Percentiles rank a stretch among this genome's conserved stretches.
phyloP scores from a whole-genome alignment of 176 grass and related monocot species.

The Tuctoria greenei region DNA sequence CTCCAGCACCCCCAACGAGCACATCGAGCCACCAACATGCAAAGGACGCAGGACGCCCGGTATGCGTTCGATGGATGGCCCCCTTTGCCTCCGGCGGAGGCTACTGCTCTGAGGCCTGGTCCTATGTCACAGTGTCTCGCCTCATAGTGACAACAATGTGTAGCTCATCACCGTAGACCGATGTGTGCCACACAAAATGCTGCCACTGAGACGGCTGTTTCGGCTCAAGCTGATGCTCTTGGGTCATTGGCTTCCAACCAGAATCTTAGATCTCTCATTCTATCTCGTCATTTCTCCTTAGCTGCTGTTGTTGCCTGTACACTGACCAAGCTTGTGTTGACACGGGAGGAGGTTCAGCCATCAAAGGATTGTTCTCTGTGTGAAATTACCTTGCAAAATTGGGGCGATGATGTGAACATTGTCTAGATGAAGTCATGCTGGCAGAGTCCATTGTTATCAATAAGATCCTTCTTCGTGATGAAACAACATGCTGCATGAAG shows the following conservation, averaged over 20 bases:
- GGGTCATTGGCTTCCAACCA: constrained; percentile 41
- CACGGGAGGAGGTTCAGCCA: constrained; percentile 62
- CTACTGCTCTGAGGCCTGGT: too few species aligned
- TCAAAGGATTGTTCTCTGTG: constrained; percentile 63
- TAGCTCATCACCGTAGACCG: too few species aligned
- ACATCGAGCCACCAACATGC: too few species aligned
- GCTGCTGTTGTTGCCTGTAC: constrained; percentile 46
- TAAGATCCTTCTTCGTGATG: constrained; percentile 67
- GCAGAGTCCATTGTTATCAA: constrained; percentile 62
- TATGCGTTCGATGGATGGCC: too few species aligned
- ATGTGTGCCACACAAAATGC: constrained; percentile 75
- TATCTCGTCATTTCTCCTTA: constrained; percentile 69
- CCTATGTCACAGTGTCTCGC: too few species aligned
- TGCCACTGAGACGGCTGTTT: constrained; percentile 47
- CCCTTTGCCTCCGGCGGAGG: too few species aligned
- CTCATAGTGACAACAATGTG: too few species aligned
- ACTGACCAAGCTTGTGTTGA: constrained; percentile 66
- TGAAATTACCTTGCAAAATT: constrained; percentile 66
- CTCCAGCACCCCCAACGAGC: too few species aligned
- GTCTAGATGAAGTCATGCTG: constrained; percentile 65
- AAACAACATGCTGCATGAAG: constrained; percentile 81
- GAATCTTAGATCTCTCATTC: constrained; percentile 65
- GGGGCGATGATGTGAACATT: constrained; percentile 60
- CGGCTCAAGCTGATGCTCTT: constrained; percentile 33
- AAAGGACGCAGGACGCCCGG: too few species aligned